phyloP scores from a whole-genome alignment of 1,139 yeast species.

The Magnusiomyces suaveolens region DNA sequence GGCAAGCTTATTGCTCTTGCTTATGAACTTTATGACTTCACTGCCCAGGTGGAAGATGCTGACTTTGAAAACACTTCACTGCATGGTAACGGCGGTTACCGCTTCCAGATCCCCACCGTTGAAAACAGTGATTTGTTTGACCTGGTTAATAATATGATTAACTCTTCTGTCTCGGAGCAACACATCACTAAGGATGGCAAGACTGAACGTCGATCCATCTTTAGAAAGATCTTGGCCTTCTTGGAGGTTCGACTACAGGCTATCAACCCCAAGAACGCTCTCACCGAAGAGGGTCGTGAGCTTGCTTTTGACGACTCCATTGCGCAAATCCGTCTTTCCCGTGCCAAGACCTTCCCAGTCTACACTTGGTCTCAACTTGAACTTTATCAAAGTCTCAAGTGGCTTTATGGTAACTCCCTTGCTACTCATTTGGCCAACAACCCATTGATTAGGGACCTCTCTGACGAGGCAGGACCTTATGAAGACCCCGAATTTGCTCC shows the following conservation, averaged over 20 bases:
- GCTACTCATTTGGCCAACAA: conserved; percentile 52
- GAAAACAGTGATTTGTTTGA: conserved; percentile 47
- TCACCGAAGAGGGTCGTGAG: conserved; percentile 3
- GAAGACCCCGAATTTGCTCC: background rate
- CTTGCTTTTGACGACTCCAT: conserved; percentile 30
- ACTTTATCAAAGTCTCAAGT: conserved; percentile 52
- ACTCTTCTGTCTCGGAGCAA: conserved; percentile 33
- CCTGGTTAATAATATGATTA: conserved; percentile 2
- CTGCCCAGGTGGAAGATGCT: conserved; percentile 29
- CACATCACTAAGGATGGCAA: conserved; percentile 48
- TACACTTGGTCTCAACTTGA: conserved; percentile 58
- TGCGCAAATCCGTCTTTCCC: conserved; percentile 48
- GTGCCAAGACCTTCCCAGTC: conserved; percentile 49
- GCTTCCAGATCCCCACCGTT: conserved; percentile 44
- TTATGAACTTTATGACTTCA: conserved; percentile 50
- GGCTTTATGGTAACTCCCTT: conserved; percentile 64
- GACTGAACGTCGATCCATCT: conserved; percentile 50
- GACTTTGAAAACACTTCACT: conserved; percentile 35
- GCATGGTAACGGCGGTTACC: conserved; percentile 17
- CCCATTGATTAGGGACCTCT: conserved; percentile 21
- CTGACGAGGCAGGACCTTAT: conserved; percentile 5
- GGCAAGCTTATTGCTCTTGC: conserved; percentile 53
- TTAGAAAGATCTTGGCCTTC: conserved; percentile 51
- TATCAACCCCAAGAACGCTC: conserved; percentile 3
- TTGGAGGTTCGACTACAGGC: conserved; percentile 10